A percentile compares a stretch with the other conserved stretches of the same genome.
Conservation (phyloP, 2,329 filamentous ascomycete species). For the Orbilia ellipsospora region DNA sequence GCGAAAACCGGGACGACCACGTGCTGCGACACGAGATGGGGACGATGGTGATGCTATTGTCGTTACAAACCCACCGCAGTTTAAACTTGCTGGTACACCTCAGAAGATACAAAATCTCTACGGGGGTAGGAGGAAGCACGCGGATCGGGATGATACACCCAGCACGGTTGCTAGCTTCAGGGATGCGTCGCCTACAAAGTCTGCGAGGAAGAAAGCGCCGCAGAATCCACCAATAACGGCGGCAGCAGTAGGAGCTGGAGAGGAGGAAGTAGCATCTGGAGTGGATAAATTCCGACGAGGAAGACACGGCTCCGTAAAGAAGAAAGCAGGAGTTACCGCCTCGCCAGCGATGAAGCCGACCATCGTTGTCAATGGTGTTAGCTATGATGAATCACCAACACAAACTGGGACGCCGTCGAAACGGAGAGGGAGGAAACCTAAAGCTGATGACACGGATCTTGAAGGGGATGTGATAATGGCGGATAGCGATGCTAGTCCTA, state of each 20-base stretch:
- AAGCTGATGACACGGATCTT: slow-evolving; percentile 42
- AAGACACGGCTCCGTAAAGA: slow-evolving; percentile 42
- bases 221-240: not conserved
- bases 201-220: slow-evolving; percentile 16
- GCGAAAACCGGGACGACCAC: not conserved
- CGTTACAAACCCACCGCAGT: not conserved
- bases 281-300: slow-evolving; percentile 51
- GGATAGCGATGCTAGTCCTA: slow-evolving; percentile 47
- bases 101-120: slow-evolving; percentile 49
- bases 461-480: slow-evolving; percentile 56
- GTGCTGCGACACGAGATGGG: not conserved
- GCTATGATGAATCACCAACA: slow-evolving; percentile 5
- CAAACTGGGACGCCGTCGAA: slow-evolving; percentile 12
- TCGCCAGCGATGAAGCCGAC: slow-evolving; percentile 9
- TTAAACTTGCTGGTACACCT: slow-evolving; percentile 12
- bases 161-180: slow-evolving; percentile 16
- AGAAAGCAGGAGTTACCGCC: slow-evolving; percentile 5
- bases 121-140: slow-evolving; percentile 43
- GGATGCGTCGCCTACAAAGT: slow-evolving; percentile 22
- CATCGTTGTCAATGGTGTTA: slow-evolving; percentile 25
- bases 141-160: slow-evolving; percentile 47
- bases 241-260: not conserved
- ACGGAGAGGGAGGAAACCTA: slow-evolving; percentile 28
- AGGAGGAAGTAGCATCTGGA: slow-evolving; percentile 10
- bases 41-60: not conserved